A percentile compares a stretch with the other conserved stretches of the same genome.
phyloP scores from a whole-genome alignment of 1,284 basidiomycete species.

The Rhizoctonia solani region DNA sequence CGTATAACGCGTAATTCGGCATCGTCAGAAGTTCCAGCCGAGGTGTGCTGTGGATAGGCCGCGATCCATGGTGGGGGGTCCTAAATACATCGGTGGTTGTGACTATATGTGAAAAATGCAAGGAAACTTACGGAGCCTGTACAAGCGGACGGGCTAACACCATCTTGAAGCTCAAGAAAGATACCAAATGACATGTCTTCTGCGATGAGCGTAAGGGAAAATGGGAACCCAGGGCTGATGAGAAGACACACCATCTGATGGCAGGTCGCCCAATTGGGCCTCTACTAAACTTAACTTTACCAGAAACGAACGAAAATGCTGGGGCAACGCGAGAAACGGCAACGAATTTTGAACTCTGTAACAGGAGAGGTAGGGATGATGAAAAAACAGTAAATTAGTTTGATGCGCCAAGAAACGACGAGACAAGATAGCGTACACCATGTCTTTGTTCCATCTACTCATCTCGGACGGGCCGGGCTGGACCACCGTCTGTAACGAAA shows the following conservation, averaged over 20 bases:
- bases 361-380: too few relatives aligned
- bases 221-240: neutral
- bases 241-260: constrained; percentile 49
- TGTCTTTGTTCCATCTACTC: constrained; percentile 52
- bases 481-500: constrained; percentile 73
- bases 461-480: constrained; percentile 49
- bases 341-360: constrained; percentile 70
- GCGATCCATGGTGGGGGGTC: constrained; percentile 78
- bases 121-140: constrained; percentile 49
- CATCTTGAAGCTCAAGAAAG: constrained; percentile 78
- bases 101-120: neutral
- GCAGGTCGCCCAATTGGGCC: constrained; percentile 67
- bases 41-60: constrained; percentile 66
- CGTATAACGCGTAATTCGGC: constrained; percentile 70
- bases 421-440: constrained; percentile 40
- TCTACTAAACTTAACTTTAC: constrained; percentile 84
- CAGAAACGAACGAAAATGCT: constrained; percentile 83
- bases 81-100: constrained; percentile 43
- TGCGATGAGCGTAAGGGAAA: constrained; percentile 42
- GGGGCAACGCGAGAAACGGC: constrained; percentile 63
- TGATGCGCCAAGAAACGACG: neutral
- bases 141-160: constrained; percentile 60
- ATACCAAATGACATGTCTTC: constrained; percentile 82
- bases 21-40: constrained; percentile 58
- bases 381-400: too few relatives aligned